A percentile compares a stretch with the other conserved stretches of the same genome.
Conservation (phyloP, 148 eudicot species). For the Fagopyrum esculentum region DNA sequence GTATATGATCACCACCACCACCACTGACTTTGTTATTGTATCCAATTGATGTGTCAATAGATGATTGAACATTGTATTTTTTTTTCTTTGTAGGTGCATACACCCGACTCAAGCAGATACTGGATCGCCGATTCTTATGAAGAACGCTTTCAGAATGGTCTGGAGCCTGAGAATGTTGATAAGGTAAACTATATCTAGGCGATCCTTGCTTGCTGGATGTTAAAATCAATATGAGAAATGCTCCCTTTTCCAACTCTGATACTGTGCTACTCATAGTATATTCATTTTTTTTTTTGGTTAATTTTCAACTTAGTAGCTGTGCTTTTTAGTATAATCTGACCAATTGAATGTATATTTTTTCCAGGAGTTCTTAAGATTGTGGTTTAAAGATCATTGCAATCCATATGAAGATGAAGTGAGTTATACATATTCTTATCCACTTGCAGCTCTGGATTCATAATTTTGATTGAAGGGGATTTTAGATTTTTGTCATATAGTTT, state of each 20-base stretch:
- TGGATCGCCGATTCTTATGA: slow-evolving; percentile 83
- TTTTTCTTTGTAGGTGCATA: slow-evolving; percentile 55
- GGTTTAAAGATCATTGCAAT: slow-evolving; percentile 89
- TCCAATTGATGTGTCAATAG: not conserved
- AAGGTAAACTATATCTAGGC: slow-evolving; percentile 37
- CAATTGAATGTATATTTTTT: slow-evolving; percentile 11
- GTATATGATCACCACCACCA: not conserved
- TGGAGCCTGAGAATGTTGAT: slow-evolving; percentile 95
- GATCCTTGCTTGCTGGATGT: not conserved
- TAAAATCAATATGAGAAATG: too few species aligned
- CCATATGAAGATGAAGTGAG: slow-evolving; percentile 88
- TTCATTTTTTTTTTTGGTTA: not conserved
- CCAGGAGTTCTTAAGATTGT: slow-evolving; percentile 92
- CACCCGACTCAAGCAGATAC: slow-evolving; percentile 98
- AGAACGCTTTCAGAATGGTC: slow-evolving; percentile 56
- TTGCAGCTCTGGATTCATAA: not conserved
- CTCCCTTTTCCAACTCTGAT: not conserved
- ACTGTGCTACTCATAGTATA: not conserved
- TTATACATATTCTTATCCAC: not conserved
- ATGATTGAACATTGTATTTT: not conserved
- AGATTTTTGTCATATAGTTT: not conserved
- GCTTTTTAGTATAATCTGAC: not conserved
- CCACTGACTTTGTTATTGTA: not conserved
- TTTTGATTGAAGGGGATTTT: not conserved
- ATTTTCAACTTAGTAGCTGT: not conserved